These are phyloP conservation scores for Ophiostoma triangulosporum DNA, from an alignment of 2,329 filamentous ascomycete species.

Conservation along the genomic window DNA sequence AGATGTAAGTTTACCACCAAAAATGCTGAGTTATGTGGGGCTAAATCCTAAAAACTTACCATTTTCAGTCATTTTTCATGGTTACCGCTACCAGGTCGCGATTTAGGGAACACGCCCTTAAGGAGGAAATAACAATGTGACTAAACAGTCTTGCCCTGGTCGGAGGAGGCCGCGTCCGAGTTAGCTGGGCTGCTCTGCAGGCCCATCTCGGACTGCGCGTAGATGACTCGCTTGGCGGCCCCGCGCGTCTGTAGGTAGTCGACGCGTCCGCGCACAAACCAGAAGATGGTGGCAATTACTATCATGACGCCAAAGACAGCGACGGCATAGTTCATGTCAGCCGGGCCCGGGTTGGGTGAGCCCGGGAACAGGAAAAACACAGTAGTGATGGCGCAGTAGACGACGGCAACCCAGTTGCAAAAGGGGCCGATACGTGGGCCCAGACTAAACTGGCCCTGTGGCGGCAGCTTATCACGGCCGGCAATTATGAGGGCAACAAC, in stretches of 20 bases:
- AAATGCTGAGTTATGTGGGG: too few species aligned
- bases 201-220: conserved; percentile 3
- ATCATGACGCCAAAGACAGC: conserved; percentile 13
- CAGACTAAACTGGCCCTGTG: conserved; percentile 17
- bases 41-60: too few species aligned
- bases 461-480: conserved; percentile 38
- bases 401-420: conserved; percentile 10
- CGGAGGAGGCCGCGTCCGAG: not conserved
- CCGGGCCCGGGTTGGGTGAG: conserved; percentile 8
- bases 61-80: too few species aligned
- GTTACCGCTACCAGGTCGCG: too few species aligned
- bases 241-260: conserved; percentile 9
- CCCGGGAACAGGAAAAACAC: conserved; percentile 14
- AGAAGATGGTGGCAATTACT: conserved; percentile 11
- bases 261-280: conserved; percentile 10
- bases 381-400: conserved; percentile 12
- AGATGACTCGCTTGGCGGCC: conserved; percentile 5
- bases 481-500: conserved; percentile 33
- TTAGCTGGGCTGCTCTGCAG: not conserved
- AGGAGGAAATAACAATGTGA: not conserved
- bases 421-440: conserved; percentile 5
- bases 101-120: too few species aligned
- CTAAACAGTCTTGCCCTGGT: conserved; percentile 1
- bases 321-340: conserved; percentile 14
- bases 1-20: too few species aligned